These are phyloP conservation scores for Xylariaceae sp. DNA, from an alignment of 2,329 filamentous ascomycete genomes.

Conservation along the genomic window DNA sequence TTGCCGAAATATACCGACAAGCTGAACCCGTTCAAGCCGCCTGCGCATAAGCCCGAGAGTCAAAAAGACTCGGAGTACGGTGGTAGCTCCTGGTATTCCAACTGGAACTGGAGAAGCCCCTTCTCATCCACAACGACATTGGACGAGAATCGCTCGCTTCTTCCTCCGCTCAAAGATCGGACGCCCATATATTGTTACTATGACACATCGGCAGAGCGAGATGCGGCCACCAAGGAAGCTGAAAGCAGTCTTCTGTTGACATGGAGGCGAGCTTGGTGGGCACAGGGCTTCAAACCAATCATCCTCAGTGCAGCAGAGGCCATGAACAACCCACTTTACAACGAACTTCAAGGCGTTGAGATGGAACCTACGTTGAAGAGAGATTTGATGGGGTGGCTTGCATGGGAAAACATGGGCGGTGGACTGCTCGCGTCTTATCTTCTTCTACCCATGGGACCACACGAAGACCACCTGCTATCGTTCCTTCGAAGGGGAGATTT, in stretches of 20 bases:
- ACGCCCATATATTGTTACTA: constrained; percentile 89
- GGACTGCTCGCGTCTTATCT: constrained; percentile 76
- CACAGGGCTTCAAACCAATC: constrained; percentile 81
- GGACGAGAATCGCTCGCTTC: constrained; percentile 77
- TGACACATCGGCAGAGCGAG: constrained; percentile 61
- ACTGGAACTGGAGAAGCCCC: constrained; percentile 87
- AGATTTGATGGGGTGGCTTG: constrained; percentile 81
- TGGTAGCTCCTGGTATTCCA: constrained; percentile 78
- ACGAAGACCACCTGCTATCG: constrained; percentile 66
- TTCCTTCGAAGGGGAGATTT: constrained; percentile 75
- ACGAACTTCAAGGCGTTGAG: constrained; percentile 60
- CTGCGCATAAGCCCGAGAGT: constrained; percentile 66
- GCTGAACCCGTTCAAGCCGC: constrained; percentile 63
- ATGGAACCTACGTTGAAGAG: constrained; percentile 59
- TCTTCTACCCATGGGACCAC: constrained; percentile 77
- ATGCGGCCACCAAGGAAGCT: constrained; percentile 61
- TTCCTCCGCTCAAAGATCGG: constrained; percentile 69
- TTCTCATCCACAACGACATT: constrained; percentile 79
- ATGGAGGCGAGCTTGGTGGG: constrained; percentile 95
- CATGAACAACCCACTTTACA: constrained; percentile 75
- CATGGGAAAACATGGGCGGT: constrained; percentile 86
- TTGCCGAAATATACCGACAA: constrained; percentile 46
- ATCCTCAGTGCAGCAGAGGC: constrained; percentile 78
- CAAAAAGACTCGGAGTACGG: constrained; percentile 76
- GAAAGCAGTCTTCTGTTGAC: constrained; percentile 76